Evolutionary conservation across 345 rosid genomes (phyloP), one percentile per base, ranked within the genome.

Genomic region (Boechera divaricarpa): DNA sequence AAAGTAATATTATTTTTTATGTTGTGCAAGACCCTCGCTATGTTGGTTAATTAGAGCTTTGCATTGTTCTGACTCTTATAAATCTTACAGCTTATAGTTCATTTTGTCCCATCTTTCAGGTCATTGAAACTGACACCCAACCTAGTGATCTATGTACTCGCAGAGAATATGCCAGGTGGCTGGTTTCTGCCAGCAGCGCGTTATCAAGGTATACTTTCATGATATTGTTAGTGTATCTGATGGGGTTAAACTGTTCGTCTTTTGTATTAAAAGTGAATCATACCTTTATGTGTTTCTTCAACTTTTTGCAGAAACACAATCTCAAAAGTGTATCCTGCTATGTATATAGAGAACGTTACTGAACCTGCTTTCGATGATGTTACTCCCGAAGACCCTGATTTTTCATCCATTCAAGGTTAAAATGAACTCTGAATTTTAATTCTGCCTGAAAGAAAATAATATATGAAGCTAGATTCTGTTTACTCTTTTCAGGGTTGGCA

Each of bases 251-350:
- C 29, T 74, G 53, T 67, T n/a, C n/a, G 15, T 55, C 31, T 80
- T 61, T 54, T 4, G 16, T 73, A 52, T 33, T 28, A 15, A 35
- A 51, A 67, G 15, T 16, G 12, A 24, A 36, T 60, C 59, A 38
- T 66, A 35, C 49, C 1, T 67, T 52, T 53, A 26, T 78, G 16
- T 12, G 18, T 68, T 35, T 53, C 36, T 53, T 33, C 4, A 62
- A 79, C 70, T 68, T 72, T 83, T 32, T 84, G 83, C 80, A 94
- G 97, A 82, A 91, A 73, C 72, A 72, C 91, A 1, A 69, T 80
- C 55, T 92, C 98, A 36, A 94, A 92, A 83, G 97, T 94, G 58
- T 94, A 94, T 83, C 98, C 97, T 63, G 98, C 98, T 32, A 94
- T 93, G 97, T 89, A 87, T 74, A 88, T 94, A 69, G 98, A 92